Percentiles rank a stretch among this genome's conserved stretches.
Evolutionary conservation across 352 stramenopile species (phyloP).

Genomic region (Phytophthora hibernalis): DNA sequence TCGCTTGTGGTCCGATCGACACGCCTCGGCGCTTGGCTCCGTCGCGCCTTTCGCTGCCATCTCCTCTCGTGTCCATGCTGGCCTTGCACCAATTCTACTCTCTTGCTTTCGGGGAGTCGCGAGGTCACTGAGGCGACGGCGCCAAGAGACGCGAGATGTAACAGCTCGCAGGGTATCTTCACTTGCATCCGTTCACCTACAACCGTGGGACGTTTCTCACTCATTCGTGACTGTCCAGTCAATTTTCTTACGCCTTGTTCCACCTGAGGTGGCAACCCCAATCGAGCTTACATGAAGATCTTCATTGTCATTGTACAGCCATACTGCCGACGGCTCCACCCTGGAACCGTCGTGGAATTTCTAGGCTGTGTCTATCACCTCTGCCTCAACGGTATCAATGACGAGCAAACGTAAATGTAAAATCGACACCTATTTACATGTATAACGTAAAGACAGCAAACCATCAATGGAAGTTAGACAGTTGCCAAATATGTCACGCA

Average conservation of each 20-base stretch:
- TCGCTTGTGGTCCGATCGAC: constrained; percentile 60
- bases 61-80: constrained; percentile 8
- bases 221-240: no score
- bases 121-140: background rate
- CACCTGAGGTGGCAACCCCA: no score
- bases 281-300: no score
- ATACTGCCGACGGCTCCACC: no score
- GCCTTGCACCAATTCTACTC: background rate
- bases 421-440: background rate
- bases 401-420: background rate
- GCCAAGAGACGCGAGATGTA: constrained; percentile 2
- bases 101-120: constrained; percentile 20
- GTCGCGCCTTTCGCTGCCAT: constrained; percentile 38
- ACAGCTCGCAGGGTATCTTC: constrained; percentile 14
- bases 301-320: no score
- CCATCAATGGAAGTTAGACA: background rate
- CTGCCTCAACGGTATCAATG: background rate
- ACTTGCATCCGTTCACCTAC: constrained; percentile 6
- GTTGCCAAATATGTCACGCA: no score
- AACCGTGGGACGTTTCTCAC: no score
- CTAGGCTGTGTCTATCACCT: no score
- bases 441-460: background rate
- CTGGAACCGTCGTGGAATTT: no score
- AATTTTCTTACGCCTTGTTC: no score
- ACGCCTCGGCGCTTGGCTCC: constrained; percentile 60